Conservation (phyloP, 805 yeast genomes). For the Zygosaccharomyces bisporus region DNA sequence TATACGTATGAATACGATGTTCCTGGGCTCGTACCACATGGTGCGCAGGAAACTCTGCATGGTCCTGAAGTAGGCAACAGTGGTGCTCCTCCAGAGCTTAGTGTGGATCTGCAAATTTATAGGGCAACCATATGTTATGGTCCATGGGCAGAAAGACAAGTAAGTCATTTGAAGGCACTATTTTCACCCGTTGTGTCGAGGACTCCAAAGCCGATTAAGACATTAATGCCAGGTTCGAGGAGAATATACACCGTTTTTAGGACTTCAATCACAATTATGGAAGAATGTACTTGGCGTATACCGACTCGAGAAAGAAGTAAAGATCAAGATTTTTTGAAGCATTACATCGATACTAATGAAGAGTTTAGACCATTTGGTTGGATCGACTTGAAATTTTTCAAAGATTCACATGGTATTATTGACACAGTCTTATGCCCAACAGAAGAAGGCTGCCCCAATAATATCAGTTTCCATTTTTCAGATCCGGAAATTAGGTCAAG, state of each 20-base stretch:
- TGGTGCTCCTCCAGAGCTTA: constrained; percentile 56
- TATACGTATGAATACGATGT: constrained; percentile 64
- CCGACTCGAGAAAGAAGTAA: constrained; percentile 86
- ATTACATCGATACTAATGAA: constrained; percentile 34
- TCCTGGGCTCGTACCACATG: constrained; percentile 59
- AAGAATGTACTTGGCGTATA: constrained; percentile 64
- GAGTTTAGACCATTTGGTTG: constrained; percentile 78
- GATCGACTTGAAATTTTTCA: constrained; percentile 67
- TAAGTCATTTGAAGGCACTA: constrained; percentile 58
- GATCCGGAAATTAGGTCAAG: constrained; percentile 70
- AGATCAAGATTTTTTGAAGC: constrained; percentile 46
- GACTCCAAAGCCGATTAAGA: constrained; percentile 46
- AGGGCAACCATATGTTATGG: constrained; percentile 77
- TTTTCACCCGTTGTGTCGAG: constrained; percentile 65
- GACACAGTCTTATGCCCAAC: constrained; percentile 53
- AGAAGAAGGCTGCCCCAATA: constrained; percentile 52
- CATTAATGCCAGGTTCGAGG: constrained; percentile 45
- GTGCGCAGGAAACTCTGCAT: constrained; percentile 34
- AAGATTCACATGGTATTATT: constrained; percentile 47
- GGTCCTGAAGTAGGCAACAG: constrained; percentile 58
- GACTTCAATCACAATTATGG: constrained; percentile 52
- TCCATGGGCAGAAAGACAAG: constrained; percentile 92
- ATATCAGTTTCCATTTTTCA: constrained; percentile 43
- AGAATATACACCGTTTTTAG: constrained; percentile 58
- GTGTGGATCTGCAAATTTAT: constrained; percentile 54